A percentile compares a stretch with the other conserved stretches of the same genome.
Evolutionary conservation across 2,329 filamentous ascomycete species (phyloP).

Genomic region (Ophiocordyceps unilateralis): DNA sequence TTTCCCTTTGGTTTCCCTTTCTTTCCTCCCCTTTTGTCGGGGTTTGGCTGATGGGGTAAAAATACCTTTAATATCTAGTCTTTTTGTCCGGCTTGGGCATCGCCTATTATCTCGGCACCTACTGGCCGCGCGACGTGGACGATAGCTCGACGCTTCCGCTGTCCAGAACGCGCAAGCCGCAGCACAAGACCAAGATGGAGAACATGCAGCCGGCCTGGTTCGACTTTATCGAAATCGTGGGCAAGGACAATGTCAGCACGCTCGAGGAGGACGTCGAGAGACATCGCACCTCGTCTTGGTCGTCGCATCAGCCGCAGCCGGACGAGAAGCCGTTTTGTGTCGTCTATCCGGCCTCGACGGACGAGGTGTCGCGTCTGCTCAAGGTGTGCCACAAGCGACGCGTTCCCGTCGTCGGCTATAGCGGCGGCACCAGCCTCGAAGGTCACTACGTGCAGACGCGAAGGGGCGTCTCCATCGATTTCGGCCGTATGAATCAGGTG

Average conservation of each 20-base stretch:
- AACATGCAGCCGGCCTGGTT: constrained; percentile 54
- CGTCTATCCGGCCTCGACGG: constrained; percentile 59
- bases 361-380: constrained; percentile 75
- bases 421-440: constrained; percentile 76
- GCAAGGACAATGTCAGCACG: constrained; percentile 48
- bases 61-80: not conserved
- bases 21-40: too few species aligned
- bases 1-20: too few species aligned
- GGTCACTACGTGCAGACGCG: constrained; percentile 74
- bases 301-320: constrained; percentile 33
- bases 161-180: constrained; percentile 27
- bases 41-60: not conserved
- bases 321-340: constrained; percentile 47
- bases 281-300: constrained; percentile 47
- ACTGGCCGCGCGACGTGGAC: constrained; percentile 31
- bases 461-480: constrained; percentile 75
- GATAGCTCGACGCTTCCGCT: constrained; percentile 43
- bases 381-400: constrained; percentile 66
- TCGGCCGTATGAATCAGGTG: constrained; percentile 70
- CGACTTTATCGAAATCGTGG: constrained; percentile 48
- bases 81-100: constrained; percentile 31
- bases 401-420: constrained; percentile 78
- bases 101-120: constrained; percentile 42
- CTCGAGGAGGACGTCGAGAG: constrained; percentile 32
- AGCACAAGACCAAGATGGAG: constrained; percentile 39